Evolutionary conservation across 2,329 filamentous ascomycete genomes (phyloP), one percentile per base, ranked within the genome.

Genomic region (Pseudogymnoascus verrucosus): DNA sequence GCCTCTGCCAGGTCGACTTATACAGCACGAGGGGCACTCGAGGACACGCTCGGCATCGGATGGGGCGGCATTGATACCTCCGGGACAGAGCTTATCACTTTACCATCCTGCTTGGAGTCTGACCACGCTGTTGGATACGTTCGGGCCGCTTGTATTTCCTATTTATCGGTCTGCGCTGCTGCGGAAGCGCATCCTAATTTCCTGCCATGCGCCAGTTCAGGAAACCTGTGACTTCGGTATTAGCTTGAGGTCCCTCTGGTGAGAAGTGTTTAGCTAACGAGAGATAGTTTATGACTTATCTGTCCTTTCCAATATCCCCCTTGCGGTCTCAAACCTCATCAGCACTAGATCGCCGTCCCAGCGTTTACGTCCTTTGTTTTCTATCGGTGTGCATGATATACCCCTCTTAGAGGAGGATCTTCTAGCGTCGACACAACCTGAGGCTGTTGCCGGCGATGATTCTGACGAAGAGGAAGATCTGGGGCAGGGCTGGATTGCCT

Each of bases 341-440:
- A 84, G 88, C 19, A 74, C 83, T 0, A 80, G 81, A 26, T 81
- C 84, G 3, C 80, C 86, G 26, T 81, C 84, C 0, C 81, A 89
- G 65, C 82, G 91, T 64, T 81, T 95, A 31, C 84, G 87, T 23
- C 89, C 93, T 0, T 82, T 99, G n/a, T 99, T 98, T 78, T 92
- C 89, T 62, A 84, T 99, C 65, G 95, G 95, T 60, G 88, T 99
- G 14, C 90, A 96, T 74, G 95, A 99, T 72, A 96, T 99, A 60
- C 85, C 90, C 4, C 86, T 89, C 64, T 81, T 98, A 4, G 81
- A 87, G 68, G 80, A 85, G 63, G 82, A 89, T 67, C 80, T 81
- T n/a, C 77, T 80, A 23, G 77, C 78, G 1, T 76, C 75, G 59
- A 79, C 64, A 65, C 75, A 64, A 61, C 69, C 67, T 54, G 10